Conservation (phyloP, 176 grass and related monocot species). For the Ensete glaucum region DNA sequence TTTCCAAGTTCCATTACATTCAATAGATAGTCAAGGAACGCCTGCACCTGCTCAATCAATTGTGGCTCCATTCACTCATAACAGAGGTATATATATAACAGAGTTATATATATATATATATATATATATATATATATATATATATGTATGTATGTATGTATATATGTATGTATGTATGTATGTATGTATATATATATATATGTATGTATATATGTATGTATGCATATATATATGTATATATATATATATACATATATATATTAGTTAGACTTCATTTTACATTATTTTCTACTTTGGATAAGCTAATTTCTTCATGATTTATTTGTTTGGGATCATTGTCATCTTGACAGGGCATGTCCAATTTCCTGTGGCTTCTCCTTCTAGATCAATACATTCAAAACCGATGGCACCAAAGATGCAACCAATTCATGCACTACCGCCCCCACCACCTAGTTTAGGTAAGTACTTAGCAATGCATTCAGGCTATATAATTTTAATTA, state of each 20-base stretch:
- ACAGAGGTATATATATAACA: conserved; percentile 20
- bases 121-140: too few species aligned
- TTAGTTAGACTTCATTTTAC: not conserved
- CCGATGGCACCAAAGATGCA: conserved; percentile 35
- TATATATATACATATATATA: too few species aligned
- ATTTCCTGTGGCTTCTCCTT: conserved; percentile 30
- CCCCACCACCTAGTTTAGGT: conserved; percentile 66
- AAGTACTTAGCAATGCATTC: conserved; percentile 20
- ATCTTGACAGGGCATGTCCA: conserved; percentile 39
- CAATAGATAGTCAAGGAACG: conserved; percentile 19
- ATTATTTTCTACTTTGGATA: conserved; percentile 9
- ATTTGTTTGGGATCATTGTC: conserved; percentile 19
- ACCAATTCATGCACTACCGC: conserved; percentile 37
- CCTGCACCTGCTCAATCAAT: conserved; percentile 14
- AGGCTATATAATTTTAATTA: not conserved
- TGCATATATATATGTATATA: too few species aligned
- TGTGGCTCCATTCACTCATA: conserved; percentile 17
- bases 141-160: too few species aligned
- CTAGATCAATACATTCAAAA: conserved; percentile 25
- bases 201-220: too few species aligned
- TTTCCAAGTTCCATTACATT: conserved; percentile 26
- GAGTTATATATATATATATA: too few species aligned
- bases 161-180: too few species aligned
- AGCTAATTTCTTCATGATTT: conserved; percentile 11
- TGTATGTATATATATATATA: too few species aligned